Base-by-base conservation (phyloP, 2,329 filamentous ascomycete species). In the Plenodomus lindquistii region DNA sequence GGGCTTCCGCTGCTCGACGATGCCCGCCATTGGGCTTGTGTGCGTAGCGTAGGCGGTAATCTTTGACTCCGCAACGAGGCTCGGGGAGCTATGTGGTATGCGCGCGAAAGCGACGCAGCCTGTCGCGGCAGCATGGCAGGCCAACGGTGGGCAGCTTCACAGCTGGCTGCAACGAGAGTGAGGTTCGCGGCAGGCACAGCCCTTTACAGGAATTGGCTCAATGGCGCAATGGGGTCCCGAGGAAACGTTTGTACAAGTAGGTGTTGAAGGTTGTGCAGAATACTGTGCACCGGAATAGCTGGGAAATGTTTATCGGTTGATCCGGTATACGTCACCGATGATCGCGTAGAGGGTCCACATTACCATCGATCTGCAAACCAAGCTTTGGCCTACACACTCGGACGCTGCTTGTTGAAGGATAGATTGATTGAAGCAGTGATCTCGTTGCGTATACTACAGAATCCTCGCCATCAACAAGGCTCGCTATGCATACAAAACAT, bases 81-180 rank as follows among this genome's bases (percentile, higher is more conserved):
- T 50, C 62, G 57, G 6, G 54, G 37, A 6, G 66, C 54, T 36
- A 48, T 35, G 42, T 55, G 55, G 39, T 59, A 55, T 31, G 52
- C 50, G 52, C 67, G 67, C 62, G 61, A 59, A 40, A 67, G 52
- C 50, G 64, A 63, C 37, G 60, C 56, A 42, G 62, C 57, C 38
- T 66, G 63, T 57, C 67, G 66, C 48, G 60, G 50, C 22, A 69
- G 58, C 66, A 70, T 70, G 35, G 55, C 52, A 51, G 20, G 35
- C 54, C 52, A 51, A 18, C 45, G 47, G 44, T 13, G 22, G 22
- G 22, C 22, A 24, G 22, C 22, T 5, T 24, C 22, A 24, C n/a
- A n/a, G n/a, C n/a, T n/a, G n/a, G n/a, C n/a, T n/a, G n/a, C n/a
- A n/a, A n/a, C n/a, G n/a, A n/a, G n/a, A n/a, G n/a, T n/a, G n/a